Evolutionary conservation across 208 protist genomes (phyloP), one percentile per base, ranked within the genome.

Genomic region (Spongospora subterranea): DNA sequence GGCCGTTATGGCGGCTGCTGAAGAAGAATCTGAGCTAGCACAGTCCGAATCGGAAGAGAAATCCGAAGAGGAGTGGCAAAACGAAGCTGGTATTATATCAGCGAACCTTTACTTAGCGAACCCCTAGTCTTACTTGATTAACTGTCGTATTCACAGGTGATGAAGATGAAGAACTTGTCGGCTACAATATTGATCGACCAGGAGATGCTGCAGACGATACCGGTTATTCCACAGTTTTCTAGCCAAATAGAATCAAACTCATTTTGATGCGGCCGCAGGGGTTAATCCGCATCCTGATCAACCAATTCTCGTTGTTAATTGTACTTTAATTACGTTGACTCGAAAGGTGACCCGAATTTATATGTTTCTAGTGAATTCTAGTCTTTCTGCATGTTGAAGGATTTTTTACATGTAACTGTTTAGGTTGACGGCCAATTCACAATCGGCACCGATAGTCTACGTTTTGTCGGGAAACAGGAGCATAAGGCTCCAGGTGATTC

Each of bases 371-470:
- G 50, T 60, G 50, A 60, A 60, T 60, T 60, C 24, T 60, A 60
- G 13, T 60, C 50, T 60, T 60, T 29, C 50, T n/a, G n/a, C n/a
- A n/a, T n/a, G n/a, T n/a, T n/a, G n/a, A n/a, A n/a, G n/a, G n/a
- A n/a, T n/a, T n/a, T n/a, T n/a, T n/a, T n/a, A n/a, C n/a, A n/a
- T n/a, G n/a, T n/a, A n/a, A n/a, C n/a, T n/a, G n/a, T n/a, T n/a
- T n/a, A 82, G 71, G n/a, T 82, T n/a, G 71, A 82, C 71, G 71
- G 71, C 6, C 17, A 45, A 43, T 82, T 82, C n/a, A 82, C n/a
- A 6, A 82, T 82, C 17, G 6, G 6, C 71, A 35, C 17, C 35
- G 71, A 82, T 43, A 82, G 71, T n/a, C n/a, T 82, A n/a, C 71
- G 71, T 6, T 82, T 82, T n/a, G 71, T 82, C 71, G 71, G 71